These are phyloP conservation scores for Exserohilum rostratum DNA, from an alignment of 2,329 filamentous ascomycete species.

Conservation along the genomic window DNA sequence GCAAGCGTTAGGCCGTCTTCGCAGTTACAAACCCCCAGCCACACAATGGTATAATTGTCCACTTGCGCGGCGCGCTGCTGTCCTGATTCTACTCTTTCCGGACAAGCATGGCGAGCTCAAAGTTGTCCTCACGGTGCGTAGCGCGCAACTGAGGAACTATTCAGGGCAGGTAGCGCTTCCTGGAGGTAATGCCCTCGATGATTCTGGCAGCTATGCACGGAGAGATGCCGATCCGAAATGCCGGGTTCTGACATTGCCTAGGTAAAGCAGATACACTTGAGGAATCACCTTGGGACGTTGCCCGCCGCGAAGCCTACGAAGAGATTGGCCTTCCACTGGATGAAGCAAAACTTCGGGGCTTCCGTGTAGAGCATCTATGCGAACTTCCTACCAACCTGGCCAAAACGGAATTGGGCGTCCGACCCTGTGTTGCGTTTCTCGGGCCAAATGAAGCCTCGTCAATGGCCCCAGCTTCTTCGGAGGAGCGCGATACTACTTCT, in stretches of 20 bases:
- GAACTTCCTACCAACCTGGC: slow-evolving; percentile 69
- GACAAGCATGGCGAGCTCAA: slow-evolving; percentile 79
- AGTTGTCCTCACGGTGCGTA: slow-evolving; percentile 67
- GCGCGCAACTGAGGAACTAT: slow-evolving; percentile 64
- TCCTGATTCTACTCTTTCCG: slow-evolving; percentile 85
- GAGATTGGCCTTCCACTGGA: slow-evolving; percentile 87
- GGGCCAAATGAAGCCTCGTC: slow-evolving; percentile 39
- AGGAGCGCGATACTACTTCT: slow-evolving; percentile 8
- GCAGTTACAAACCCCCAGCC: slow-evolving; percentile 62
- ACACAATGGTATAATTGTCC: slow-evolving; percentile 64
- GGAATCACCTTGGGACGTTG: slow-evolving; percentile 75
- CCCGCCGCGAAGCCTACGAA: slow-evolving; percentile 86
- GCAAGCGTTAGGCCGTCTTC: slow-evolving; percentile 62
- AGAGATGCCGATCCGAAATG: not conserved
- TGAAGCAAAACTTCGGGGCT: slow-evolving; percentile 71
- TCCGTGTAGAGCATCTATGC: slow-evolving; percentile 86
- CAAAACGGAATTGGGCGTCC: slow-evolving; percentile 57
- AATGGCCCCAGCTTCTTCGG: slow-evolving; percentile 9
- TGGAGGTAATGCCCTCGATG: slow-evolving; percentile 63
- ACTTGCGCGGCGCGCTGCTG: slow-evolving; percentile 75
- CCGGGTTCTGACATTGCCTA: slow-evolving; percentile 21
- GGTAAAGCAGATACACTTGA: slow-evolving; percentile 61
- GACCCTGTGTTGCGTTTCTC: slow-evolving; percentile 66
- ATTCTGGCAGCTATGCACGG: not conserved
- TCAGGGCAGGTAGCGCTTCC: slow-evolving; percentile 83